Conservation (phyloP, 1,139 yeast species). For the Pichia sp. region DNA sequence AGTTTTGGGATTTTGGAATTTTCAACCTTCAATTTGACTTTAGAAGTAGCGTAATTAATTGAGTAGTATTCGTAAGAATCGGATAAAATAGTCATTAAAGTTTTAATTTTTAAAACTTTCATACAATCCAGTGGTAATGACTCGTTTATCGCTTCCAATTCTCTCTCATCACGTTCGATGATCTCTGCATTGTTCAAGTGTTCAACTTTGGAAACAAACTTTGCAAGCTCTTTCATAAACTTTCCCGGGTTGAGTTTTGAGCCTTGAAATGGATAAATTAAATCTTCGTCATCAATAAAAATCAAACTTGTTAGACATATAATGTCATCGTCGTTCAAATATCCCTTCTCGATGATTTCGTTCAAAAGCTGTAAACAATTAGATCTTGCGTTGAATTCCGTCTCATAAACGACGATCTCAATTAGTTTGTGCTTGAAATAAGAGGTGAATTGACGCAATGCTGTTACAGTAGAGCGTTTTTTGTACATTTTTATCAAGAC, state of each 20-base stretch:
- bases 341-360: constrained; percentile 58
- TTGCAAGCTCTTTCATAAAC: constrained; percentile 39
- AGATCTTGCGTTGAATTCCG: constrained; percentile 51
- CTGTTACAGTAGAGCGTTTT: constrained; percentile 24
- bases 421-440: constrained; percentile 52
- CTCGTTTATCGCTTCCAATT: constrained; percentile 30
- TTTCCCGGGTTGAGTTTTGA: constrained; percentile 22
- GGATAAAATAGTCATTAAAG: constrained; percentile 36
- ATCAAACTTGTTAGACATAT: constrained; percentile 41
- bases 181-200: constrained; percentile 35
- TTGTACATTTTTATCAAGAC: constrained; percentile 49
- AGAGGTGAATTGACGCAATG: constrained; percentile 38
- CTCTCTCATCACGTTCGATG: constrained; percentile 37
- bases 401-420: constrained; percentile 55
- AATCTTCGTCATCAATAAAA: constrained; percentile 40
- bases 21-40: constrained; percentile 14
- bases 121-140: constrained; percentile 33
- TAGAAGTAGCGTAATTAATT: constrained; percentile 19
- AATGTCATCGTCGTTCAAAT: constrained; percentile 55
- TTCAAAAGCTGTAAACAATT: constrained; percentile 51
- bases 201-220: constrained; percentile 41
- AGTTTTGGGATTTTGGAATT: constrained; percentile 23
- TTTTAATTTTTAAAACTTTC: constrained; percentile 38
- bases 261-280: constrained; percentile 23
- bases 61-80: constrained; percentile 34